Percentiles rank a stretch among this genome's conserved stretches.
Evolutionary conservation across 257 asterid genomes (phyloP).

Genomic region (Lithospermum erythrorhizon): DNA sequence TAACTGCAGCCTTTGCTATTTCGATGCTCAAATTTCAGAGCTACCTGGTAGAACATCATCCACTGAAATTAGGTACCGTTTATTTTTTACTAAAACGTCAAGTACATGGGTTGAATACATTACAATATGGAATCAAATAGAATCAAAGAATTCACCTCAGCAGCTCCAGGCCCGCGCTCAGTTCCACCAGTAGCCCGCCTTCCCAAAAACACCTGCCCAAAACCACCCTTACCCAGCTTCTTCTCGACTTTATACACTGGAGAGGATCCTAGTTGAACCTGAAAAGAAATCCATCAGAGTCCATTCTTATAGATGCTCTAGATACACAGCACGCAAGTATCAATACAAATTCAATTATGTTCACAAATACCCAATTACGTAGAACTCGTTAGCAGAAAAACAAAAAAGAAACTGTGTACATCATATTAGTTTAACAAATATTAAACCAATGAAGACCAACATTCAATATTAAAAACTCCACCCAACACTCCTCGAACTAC

Average conservation of each 20-base stretch:
- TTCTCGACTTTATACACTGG: neutral
- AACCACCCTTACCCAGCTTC: neutral
- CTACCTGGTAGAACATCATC: constrained; percentile 1
- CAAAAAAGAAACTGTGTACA: neutral
- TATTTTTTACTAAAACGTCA: neutral
- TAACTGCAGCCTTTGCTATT: constrained; percentile 4
- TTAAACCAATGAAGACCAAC: neutral
- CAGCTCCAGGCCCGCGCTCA: neutral
- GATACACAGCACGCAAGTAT: too few species aligned
- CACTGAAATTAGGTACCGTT: neutral
- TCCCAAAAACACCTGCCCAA: neutral
- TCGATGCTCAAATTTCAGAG: constrained; percentile 3
- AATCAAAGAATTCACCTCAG: neutral
- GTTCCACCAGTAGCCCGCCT: neutral
- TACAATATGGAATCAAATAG: neutral
- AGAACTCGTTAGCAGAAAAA: too few species aligned
- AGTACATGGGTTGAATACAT: neutral
- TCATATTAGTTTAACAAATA: neutral
- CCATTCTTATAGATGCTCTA: neutral
- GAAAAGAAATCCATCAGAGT: neutral
- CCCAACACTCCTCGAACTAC: neutral
- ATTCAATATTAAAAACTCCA: neutral
- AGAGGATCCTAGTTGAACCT: neutral
- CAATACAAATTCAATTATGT: too few species aligned
- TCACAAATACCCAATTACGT: too few species aligned